Base-by-base conservation (phyloP, 306 rosid genomes). In the Spatholobus suberectus region DNA sequence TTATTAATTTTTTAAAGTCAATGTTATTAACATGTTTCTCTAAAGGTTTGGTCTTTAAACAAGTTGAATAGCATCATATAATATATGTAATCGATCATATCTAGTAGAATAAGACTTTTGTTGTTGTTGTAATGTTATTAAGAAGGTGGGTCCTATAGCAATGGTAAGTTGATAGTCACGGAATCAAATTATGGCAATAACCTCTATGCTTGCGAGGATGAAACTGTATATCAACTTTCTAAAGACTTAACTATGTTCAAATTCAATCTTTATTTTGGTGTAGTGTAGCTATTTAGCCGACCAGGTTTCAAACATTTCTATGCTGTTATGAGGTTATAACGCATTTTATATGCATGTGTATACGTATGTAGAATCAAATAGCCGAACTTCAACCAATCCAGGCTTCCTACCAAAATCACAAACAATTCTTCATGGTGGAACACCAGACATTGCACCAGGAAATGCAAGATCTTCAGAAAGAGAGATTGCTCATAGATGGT, bases 281-380 rank as follows among this genome's bases (percentile, higher is more conserved):
- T n/a, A n/a, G n/a, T n/a, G n/a, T 46, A 5, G 32, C 47, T 70
- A 57, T 29, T 23, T 72, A 20, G 24, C 37, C 5, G 1, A 23
- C 26, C 10, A 21, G 1, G 51, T 66, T 32, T 66, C 34, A 21
- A 47, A 21, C 54, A 21, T 18, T 5, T 11, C 18, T 24, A 26
- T 21, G 35, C 9, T 59, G 1, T 24, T 11, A 26, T 26, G n/a
- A 24, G 66, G 3, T 24, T n/a, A n/a, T 26, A 23, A 26, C 4
- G 65, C 29, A 21, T 24, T 21, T 21, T 57, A 8, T 9, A 21
- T 57, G 14, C 8, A 9, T 55, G n/a, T 3, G 14, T 20, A 57
- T 10, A 10, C n/a, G 9, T 20, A 27, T 77, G 81, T 75, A 92
- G 94, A 76, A 46, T 41, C 83, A 89, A 66, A 76, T 89, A 26